phyloP scores from a whole-genome alignment of 2,329 filamentous ascomycete genomes.

The Talaromyces funiculosus region DNA sequence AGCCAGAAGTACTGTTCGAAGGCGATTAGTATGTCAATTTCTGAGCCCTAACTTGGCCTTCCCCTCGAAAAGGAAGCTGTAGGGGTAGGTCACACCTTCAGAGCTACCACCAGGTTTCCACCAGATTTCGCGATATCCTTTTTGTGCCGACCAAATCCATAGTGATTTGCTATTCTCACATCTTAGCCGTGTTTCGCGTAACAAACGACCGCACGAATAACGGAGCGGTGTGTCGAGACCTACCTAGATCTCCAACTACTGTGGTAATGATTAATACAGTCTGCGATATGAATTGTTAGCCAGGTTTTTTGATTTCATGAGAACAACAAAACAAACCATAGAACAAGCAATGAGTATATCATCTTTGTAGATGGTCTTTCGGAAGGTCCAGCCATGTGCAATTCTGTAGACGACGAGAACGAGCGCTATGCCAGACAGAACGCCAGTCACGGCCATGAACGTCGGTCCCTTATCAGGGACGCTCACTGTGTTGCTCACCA shows the following conservation, averaged over 20 bases:
- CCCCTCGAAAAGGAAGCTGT: no score
- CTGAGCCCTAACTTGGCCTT: not conserved
- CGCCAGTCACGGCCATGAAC: conserved; percentile 12
- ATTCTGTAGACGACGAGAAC: conserved; percentile 14
- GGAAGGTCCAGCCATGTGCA: conserved; percentile 7
- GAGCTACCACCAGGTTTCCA: conserved; percentile 10
- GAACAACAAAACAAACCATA: conserved; percentile 8
- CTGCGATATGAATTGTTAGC: conserved; percentile 1
- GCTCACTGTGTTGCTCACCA: not conserved
- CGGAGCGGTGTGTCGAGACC: not conserved
- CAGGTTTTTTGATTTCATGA: not conserved
- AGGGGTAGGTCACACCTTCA: conserved; percentile 10
- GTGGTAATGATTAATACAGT: conserved; percentile 12
- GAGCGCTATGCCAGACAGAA: conserved; percentile 12
- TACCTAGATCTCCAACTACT: conserved; percentile 16
- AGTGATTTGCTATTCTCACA: conserved; percentile 11
- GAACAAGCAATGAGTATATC: conserved; percentile 15
- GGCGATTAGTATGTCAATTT: not conserved
- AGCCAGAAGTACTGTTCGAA: conserved; percentile 15
- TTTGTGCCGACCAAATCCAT: conserved; percentile 16
- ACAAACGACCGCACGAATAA: not conserved
- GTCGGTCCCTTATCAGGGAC: conserved; percentile 16
- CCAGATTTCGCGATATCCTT: conserved; percentile 13
- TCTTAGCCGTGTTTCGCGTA: not conserved
- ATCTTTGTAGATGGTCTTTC: conserved; percentile 11